Evolutionary conservation across 2,329 filamentous ascomycete species (phyloP), one percentile per base, ranked within the genome.

Genomic region (Venturia oleaginea): DNA sequence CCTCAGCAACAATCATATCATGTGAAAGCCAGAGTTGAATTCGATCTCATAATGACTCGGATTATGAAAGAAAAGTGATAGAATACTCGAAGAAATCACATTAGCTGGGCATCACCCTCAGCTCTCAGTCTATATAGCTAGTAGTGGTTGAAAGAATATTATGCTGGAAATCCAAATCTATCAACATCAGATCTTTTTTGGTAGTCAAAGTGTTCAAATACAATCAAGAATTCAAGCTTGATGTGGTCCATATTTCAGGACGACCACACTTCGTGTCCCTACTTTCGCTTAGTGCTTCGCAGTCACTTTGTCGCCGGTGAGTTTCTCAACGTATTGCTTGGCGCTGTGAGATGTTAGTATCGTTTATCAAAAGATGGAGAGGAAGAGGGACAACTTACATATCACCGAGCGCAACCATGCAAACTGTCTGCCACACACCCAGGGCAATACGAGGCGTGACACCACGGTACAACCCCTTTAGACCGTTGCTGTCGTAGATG

Each of bases 391-490:
- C 62, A 70, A 86, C 91, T 83, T 80, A 95, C 92, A 96, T 92
- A 81, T 97, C 94, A 80, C 94, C 94, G 78, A 97, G 84, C 74
- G 93, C 94, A 79, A 99, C 94, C 94, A 99, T 99, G 84, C 94
- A 99, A 74, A 99, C 89, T 67, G 94, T 99, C 84, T 99, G 94
- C 94, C 94, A 99, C 81, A 99, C 86, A 75, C 94, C 89, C 68
- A 99, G 87, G 71, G 92, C 92, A 76, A 99, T 92, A 77, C 94
- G 88, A 72, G 94, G 94, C 70, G 91, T 84, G 68, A 99, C 93
- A 74, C 94, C 94, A 74, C 94, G 91, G 84, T 99, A 99, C 69
- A 99, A 83, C 74, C 94, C 94, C 81, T 87, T 89, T 73, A 97
- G 59, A 67, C 94, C 94, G 78, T 96, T 97, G 75, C 84, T 85